Base-by-base conservation (phyloP, 805 yeast genomes). In the Zygoascus flipseniorum region DNA sequence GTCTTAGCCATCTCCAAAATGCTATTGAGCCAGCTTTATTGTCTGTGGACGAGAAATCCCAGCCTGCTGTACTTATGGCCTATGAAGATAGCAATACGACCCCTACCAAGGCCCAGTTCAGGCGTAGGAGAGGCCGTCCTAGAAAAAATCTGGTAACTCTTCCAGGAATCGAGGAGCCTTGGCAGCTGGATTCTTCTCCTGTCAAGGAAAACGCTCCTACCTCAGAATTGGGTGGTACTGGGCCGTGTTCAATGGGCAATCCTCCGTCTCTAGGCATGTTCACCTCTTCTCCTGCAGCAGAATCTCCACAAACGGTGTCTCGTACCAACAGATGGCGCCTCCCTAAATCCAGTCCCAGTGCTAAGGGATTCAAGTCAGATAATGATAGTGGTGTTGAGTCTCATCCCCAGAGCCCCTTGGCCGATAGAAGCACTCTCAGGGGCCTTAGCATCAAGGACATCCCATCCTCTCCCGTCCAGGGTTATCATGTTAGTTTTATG, bases 191-290 rank as follows among this genome's bases (percentile, higher is more conserved):
- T 13, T 20, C 47, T 5, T 44, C 47, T 44, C 32, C 47, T 26
- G 31, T 44, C 31, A 14, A 44, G 13, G 31, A 23, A 10, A 14
- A n/a, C 20, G 47, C 16, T 26, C 16, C 39, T 35, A 42, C 26
- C 32, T 46, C 49, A 23, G 49, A 46, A 16, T 14, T 46, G 41
- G 47, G 47, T 2, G 28, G 28, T 3, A n/a, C n/a, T n/a, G 28
- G 28, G 20, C 28, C 28, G 6, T 23, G 6, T 23, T 23, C 28
- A 4, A 23, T 23, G 28, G 16, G 31, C n/a, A 23, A 18, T 19
- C 49, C 54, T 31, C 58, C 58, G 16, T 50, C 55, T 6, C 50
- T 56, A 32, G 55, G 52, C 19, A 48, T 56, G 57, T 51, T 48
- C 35, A 31, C 59, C n/a, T 56, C 59, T 5, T 54, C 57, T 8